These are phyloP conservation scores for Neocallimastix lanati DNA, from an alignment of 192 early-diverging fungal genomes.

Conservation along the genomic window DNA sequence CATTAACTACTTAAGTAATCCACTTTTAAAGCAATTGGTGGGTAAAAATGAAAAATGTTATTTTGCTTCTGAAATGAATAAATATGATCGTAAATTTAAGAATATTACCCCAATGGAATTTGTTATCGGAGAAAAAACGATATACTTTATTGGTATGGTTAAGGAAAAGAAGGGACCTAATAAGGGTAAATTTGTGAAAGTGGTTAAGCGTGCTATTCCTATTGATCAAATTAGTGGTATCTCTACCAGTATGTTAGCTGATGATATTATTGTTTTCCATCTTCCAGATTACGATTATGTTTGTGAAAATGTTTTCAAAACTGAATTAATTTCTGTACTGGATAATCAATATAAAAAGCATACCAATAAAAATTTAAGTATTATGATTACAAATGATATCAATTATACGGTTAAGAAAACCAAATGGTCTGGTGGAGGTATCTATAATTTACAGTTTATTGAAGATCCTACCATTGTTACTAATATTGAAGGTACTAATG, in stretches of 20 bases:
- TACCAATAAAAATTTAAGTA: slow-evolving; percentile 6
- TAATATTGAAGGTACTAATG: neutral
- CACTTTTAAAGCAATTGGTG: slow-evolving; percentile 27
- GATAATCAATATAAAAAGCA: slow-evolving; percentile 22
- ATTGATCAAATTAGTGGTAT: slow-evolving; percentile 21
- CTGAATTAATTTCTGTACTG: slow-evolving; percentile 25
- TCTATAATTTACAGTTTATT: neutral
- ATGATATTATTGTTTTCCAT: slow-evolving; percentile 37
- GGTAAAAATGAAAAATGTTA: slow-evolving; percentile 37
- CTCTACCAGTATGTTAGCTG: slow-evolving; percentile 21
- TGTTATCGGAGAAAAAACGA: slow-evolving; percentile 22
- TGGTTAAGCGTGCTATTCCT: slow-evolving; percentile 26
- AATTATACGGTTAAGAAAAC: slow-evolving; percentile 39
- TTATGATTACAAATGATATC: slow-evolving; percentile 26
- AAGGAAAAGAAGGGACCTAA: slow-evolving; percentile 34
- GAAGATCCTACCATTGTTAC: neutral
- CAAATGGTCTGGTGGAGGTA: neutral
- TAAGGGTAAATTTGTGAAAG: slow-evolving; percentile 39
- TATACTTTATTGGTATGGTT: slow-evolving; percentile 30
- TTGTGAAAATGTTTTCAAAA: slow-evolving; percentile 34
- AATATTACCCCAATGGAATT: slow-evolving; percentile 20
- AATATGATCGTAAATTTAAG: slow-evolving; percentile 42
- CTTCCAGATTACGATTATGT: slow-evolving; percentile 35
- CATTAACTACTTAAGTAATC: slow-evolving; percentile 37
- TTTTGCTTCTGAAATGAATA: slow-evolving; percentile 23